Conservation (phyloP, 352 stramenopile genomes). For the Thalassiosira oceanica region DNA sequence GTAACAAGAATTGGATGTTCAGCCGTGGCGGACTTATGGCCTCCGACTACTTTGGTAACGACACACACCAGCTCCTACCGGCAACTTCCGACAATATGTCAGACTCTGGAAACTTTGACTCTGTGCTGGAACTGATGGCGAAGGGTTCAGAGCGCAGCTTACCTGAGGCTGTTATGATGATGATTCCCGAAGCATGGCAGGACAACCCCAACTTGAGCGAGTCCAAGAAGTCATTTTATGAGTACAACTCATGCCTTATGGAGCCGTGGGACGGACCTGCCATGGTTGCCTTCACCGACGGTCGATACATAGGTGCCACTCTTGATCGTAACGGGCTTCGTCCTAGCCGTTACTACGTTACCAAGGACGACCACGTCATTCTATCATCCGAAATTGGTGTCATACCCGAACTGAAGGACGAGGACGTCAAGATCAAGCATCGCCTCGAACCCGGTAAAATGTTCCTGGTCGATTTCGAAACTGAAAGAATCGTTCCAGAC, state of each 20-base stretch:
- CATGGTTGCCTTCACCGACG: conserved; percentile 96
- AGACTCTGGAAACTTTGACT: conserved; percentile 96
- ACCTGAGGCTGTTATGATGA: conserved; percentile 97
- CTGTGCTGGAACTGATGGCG: conserved; percentile 91
- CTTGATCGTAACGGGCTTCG: conserved; percentile 94
- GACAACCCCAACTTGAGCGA: conserved; percentile 89
- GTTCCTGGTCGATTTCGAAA: conserved; percentile 96
- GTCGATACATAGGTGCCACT: conserved; percentile 91
- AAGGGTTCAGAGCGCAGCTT: conserved; percentile 90
- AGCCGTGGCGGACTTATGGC: conserved; percentile 88
- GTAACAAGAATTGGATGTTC: conserved; percentile 98
- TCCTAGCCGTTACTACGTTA: conserved; percentile 94
- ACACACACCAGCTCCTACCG: conserved; percentile 88
- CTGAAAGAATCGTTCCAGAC: conserved; percentile 91
- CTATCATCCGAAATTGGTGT: conserved; percentile 93
- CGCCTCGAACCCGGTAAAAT: conserved; percentile 96
- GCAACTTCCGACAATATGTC: conserved; percentile 92
- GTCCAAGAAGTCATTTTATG: conserved; percentile 95
- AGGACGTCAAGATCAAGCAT: conserved; percentile 91
- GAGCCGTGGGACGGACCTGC: conserved; percentile 97
- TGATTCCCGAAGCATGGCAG: conserved; percentile 97
- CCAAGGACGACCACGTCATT: conserved; percentile 93
- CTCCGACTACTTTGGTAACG: conserved; percentile 89
- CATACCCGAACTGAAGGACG: conserved; percentile 87
- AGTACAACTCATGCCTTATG: conserved; percentile 96